Conservation (phyloP, 768 basidiomycete species). For the Russula earlei region DNA sequence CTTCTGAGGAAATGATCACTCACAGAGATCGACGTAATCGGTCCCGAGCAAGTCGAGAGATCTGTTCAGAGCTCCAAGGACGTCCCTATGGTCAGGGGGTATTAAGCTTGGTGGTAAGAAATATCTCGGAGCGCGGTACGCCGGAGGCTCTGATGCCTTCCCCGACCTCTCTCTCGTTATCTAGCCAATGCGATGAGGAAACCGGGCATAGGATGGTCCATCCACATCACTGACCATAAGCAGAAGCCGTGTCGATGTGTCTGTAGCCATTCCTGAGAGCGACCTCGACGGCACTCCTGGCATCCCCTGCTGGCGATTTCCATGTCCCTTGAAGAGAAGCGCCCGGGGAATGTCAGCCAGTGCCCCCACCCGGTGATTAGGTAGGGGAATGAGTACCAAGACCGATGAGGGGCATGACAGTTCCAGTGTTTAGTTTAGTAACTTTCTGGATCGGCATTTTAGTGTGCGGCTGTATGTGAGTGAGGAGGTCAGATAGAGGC, state of each 20-base stretch:
- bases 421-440: constrained; percentile 62
- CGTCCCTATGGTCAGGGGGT: constrained; percentile 52
- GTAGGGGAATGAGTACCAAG: constrained; percentile 40
- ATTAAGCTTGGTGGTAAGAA: constrained; percentile 70
- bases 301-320: constrained; percentile 62
- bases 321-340: constrained; percentile 49
- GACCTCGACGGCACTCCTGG: constrained; percentile 62
- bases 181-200: constrained; percentile 12
- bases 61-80: constrained; percentile 51
- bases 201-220: not conserved
- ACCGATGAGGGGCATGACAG: constrained; percentile 49
- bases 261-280: constrained; percentile 70
- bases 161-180: constrained; percentile 77
- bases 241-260: constrained; percentile 62
- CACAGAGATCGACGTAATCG: constrained; percentile 73
- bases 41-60: constrained; percentile 64
- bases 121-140: constrained; percentile 61
- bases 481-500: not conserved
- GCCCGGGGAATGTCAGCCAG: not conserved
- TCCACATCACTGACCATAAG: constrained; percentile 33
- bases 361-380: constrained; percentile 25
- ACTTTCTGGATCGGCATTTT: constrained; percentile 7
- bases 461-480: not conserved
- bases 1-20: constrained; percentile 15
- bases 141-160: constrained; percentile 69